Evolutionary conservation across 371 early-diverging fungal species (phyloP), one percentile per base, ranked within the genome.

Genomic region (Apophysomyces elegans): DNA sequence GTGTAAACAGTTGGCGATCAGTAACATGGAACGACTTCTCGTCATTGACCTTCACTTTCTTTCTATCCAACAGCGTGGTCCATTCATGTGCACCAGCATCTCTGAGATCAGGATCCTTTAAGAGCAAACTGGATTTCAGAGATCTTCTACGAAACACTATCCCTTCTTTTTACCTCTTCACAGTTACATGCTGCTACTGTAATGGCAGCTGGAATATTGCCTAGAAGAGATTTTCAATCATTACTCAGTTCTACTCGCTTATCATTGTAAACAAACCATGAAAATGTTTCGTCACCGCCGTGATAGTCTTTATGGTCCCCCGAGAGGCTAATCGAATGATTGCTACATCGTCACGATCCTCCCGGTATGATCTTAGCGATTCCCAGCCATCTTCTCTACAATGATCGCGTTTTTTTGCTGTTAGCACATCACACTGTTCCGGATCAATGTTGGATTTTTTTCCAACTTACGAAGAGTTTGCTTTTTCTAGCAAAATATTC

Each of bases 271-370:
- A 26, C 46, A 90, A 91, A 61, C 95, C 95, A 70, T 84, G 84
- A 74, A 88, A 94, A 46, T 86, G 85, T 37, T 80, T 82, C 5
- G 95, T 95, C 65, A 94, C 92, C 7, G 95, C 73, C 36, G 84
- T 83, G 45, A 91, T 80, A 32, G 80, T 69, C 9, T 88, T 78
- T 14, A 95, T 72, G 46, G 71, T 83, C 1, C 91, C 92, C 0
- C 86, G 68, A 63, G 81, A 73, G 9, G 91, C 93, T 18, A 95
- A 79, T 44, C 84, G 75, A 63, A 95, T 77, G 13, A 88, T 77
- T 14, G 86, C 83, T 84, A 84, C 87, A 63, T 96, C 93, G 39
- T 79, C 80, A 73, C 90, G 84, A 50, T 81, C 73, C 2, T 76
- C 64, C 12, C 68, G 61, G 37, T 84, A 81, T 7, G 87, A 86